Evolutionary conservation across 805 yeast species (phyloP).

Genomic region (Myxozyma kluyveri): DNA sequence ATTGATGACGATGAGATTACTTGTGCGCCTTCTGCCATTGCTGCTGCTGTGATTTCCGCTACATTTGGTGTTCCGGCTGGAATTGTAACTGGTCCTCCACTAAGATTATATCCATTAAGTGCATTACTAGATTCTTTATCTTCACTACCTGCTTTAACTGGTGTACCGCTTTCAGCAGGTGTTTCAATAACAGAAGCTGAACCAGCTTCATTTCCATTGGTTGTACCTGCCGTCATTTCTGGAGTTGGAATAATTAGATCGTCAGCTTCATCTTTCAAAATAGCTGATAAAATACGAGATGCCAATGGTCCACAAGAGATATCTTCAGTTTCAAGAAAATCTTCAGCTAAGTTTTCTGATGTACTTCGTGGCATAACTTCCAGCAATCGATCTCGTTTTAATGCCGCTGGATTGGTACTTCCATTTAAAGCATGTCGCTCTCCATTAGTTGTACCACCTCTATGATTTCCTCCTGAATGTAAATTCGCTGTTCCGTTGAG

Average conservation of each 20-base stretch:
- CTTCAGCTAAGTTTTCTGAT: conserved; percentile 57
- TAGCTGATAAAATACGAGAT: conserved; percentile 76
- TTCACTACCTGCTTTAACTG: neutral
- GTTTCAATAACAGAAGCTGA: neutral
- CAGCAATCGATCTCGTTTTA: neutral
- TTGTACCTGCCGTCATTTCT: neutral
- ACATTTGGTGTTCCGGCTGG: neutral
- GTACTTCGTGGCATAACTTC: conserved; percentile 54
- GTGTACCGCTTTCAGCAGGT: neutral
- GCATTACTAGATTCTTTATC: conserved; percentile 2
- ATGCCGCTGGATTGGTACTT: neutral
- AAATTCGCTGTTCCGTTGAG: neutral
- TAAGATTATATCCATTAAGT: neutral
- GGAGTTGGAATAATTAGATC: conserved; percentile 18
- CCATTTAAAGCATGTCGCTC: neutral
- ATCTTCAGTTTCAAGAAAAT: conserved; percentile 63
- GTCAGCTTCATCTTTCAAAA: conserved; percentile 39
- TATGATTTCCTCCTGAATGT: neutral
- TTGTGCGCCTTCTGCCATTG: conserved; percentile 10
- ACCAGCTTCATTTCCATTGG: conserved; percentile 7
- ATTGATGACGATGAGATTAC: conserved; percentile 30
- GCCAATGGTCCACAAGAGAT: conserved; percentile 90
- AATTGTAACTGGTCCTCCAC: neutral
- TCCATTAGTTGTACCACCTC: neutral
- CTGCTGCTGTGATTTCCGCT: conserved; percentile 6